These are phyloP conservation scores for Elsinoe perseae DNA, from an alignment of 2,329 filamentous ascomycete species.

Conservation along the genomic window DNA sequence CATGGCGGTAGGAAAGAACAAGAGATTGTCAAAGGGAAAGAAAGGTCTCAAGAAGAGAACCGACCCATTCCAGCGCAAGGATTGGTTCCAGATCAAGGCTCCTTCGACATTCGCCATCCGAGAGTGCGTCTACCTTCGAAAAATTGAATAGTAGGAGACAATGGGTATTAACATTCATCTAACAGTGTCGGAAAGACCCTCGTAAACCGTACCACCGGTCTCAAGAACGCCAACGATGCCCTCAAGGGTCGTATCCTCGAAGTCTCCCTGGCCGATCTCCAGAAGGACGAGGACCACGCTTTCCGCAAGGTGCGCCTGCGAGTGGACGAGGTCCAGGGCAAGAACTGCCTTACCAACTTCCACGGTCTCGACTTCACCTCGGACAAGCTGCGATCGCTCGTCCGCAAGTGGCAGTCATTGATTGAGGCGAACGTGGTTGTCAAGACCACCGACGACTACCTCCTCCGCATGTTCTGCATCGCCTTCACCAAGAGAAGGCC, in stretches of 20 bases:
- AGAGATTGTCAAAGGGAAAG: conserved; percentile 99
- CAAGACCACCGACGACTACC: conserved; percentile 99
- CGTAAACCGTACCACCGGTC: conserved; percentile 97
- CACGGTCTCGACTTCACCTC: conserved; percentile 99
- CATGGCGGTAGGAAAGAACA: conserved; percentile 92
- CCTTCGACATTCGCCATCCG: conserved; percentile 90
- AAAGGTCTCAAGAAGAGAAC: conserved; percentile 99
- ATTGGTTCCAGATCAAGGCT: conserved; percentile 98
- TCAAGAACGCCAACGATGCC: conserved; percentile 99
- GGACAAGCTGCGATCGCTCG: conserved; percentile 97
- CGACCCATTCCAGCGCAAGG: conserved; percentile 91
- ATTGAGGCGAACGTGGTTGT: conserved; percentile 99
- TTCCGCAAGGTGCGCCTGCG: conserved; percentile 99
- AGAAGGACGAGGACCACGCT: conserved; percentile 99
- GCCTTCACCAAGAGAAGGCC: conserved; percentile 98
- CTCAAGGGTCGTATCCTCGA: conserved; percentile 98
- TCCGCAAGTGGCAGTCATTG: conserved; percentile 98
- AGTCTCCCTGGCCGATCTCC: conserved; percentile 95
- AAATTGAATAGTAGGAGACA: conserved; percentile 13
- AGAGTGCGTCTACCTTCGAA: conserved; percentile 57
- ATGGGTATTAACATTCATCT: conserved; percentile 29
- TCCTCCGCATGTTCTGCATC: conserved; percentile 96
- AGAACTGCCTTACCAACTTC: conserved; percentile 99
- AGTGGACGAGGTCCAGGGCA: conserved; percentile 97
- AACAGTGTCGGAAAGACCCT: conserved; percentile 97